Conservation (phyloP, 129 eudicot species). For the Ambrosia artemisiifolia region DNA sequence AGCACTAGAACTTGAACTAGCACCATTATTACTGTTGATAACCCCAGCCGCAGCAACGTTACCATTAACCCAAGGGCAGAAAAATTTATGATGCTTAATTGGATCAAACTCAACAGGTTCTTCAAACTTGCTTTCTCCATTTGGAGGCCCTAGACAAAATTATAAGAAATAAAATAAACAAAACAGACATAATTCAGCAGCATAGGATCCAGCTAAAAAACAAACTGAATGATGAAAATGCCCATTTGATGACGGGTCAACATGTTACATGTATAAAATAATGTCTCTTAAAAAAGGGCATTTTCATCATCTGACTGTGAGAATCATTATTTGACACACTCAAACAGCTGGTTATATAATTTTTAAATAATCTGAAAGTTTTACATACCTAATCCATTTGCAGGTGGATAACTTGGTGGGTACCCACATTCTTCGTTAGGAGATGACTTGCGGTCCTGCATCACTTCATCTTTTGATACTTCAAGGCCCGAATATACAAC, state of each 20-base stretch:
- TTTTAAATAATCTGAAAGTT: neutral
- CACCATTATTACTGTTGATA: slow-evolving; percentile 47
- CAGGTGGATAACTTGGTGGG: slow-evolving; percentile 51
- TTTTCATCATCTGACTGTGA: neutral
- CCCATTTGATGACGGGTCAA: neutral
- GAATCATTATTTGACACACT: neutral
- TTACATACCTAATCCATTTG: slow-evolving; percentile 51
- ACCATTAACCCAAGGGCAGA: slow-evolving; percentile 97
- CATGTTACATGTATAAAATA: neutral
- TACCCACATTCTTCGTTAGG: slow-evolving; percentile 62
- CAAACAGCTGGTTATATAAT: neutral
- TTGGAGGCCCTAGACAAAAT: slow-evolving; percentile 58
- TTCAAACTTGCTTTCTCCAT: slow-evolving; percentile 84
- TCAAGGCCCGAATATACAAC: slow-evolving; percentile 79
- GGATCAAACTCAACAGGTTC: slow-evolving; percentile 90
- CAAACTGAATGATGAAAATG: neutral
- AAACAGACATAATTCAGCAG: slow-evolving; percentile 1
- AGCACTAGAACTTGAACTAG: slow-evolving; percentile 63
- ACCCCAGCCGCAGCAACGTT: slow-evolving; percentile 97
- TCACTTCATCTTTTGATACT: slow-evolving; percentile 87
- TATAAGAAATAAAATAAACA: neutral
- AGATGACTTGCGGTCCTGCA: slow-evolving; percentile 63
- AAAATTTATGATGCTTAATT: slow-evolving; percentile 80
- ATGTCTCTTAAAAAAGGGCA: neutral
- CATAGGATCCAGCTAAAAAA: neutral